These are phyloP conservation scores for Lactarius hatsudake DNA, from an alignment of 768 basidiomycete genomes.

Conservation along the genomic window DNA sequence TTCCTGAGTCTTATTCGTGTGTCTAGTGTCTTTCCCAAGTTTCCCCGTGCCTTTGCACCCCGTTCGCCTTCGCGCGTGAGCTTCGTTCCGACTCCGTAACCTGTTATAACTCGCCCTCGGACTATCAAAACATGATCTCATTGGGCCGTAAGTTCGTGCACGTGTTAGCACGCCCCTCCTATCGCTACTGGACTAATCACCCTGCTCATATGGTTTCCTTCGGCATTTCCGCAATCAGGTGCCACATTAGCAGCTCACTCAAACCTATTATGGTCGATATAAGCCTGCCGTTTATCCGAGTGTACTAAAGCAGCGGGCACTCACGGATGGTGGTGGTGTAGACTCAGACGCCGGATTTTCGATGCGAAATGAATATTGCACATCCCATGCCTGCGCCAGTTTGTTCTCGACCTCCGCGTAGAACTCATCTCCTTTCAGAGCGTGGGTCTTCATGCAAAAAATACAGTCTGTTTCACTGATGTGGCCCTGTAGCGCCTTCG, in stretches of 20 bases:
- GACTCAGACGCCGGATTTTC: neutral
- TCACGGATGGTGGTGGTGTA: neutral
- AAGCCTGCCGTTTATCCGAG: neutral
- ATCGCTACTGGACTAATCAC: neutral
- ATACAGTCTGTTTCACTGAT: neutral
- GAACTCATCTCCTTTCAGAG: slow-evolving; percentile 1
- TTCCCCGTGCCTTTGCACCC: no score
- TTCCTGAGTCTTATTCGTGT: no score
- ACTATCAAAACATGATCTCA: no score
- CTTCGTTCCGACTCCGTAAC: no score
- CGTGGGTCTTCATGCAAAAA: slow-evolving; percentile 3
- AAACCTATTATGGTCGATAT: neutral
- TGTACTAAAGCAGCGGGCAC: neutral
- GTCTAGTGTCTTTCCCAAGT: no score
- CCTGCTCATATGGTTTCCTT: neutral
- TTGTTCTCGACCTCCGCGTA: neutral
- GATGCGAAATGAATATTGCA: neutral
- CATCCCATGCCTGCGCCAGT: neutral
- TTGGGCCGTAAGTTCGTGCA: neutral
- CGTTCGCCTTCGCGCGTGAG: no score
- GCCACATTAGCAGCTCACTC: neutral
- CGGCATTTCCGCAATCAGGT: neutral
- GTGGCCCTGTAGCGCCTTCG: neutral
- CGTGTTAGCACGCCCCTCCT: neutral
- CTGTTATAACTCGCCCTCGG: no score